phyloP scores from a whole-genome alignment of 208 protist species.

The Crithidia mellificae region DNA sequence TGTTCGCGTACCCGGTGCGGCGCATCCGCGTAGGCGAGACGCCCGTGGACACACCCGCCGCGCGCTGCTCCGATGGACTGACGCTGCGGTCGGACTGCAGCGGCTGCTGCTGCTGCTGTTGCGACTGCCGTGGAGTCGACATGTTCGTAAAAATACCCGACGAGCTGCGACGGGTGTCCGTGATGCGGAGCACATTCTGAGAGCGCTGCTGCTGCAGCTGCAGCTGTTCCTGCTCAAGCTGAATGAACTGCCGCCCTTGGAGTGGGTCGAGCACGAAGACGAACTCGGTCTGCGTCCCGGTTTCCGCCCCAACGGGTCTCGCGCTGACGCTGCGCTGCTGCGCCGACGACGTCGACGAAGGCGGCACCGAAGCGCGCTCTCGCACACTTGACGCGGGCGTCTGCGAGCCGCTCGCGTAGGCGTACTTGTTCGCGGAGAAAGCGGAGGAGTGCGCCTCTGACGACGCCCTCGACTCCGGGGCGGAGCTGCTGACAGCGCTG shows the following conservation, averaged over 20 bases:
- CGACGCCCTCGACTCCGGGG: constrained; percentile 2
- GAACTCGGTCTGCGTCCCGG: constrained; percentile 26
- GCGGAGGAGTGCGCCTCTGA: constrained; percentile 9
- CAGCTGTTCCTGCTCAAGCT: constrained; percentile 18
- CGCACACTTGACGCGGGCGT: not conserved
- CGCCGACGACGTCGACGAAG: no score
- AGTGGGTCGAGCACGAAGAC: constrained; percentile 29
- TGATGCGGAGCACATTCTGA: constrained; percentile 13
- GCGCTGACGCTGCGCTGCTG: not conserved
- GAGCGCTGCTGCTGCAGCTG: constrained; percentile 26
- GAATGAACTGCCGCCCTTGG: constrained; percentile 17
- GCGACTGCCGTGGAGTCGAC: constrained; percentile 8
- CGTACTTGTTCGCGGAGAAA: not conserved
- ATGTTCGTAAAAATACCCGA: not conserved
- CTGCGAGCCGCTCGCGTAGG: not conserved
- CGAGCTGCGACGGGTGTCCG: constrained; percentile 8
- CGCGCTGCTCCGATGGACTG: constrained; percentile 13
- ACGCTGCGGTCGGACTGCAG: not conserved
- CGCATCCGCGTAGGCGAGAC: constrained; percentile 12
- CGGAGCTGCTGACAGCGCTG: not conserved
- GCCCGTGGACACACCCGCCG: constrained; percentile 11
- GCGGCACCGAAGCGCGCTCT: no score
- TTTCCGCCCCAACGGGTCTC: not conserved
- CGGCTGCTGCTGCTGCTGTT: constrained; percentile 6
- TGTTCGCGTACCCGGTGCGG: constrained; percentile 11